These are phyloP conservation scores for Sporothrix curviconia DNA, from an alignment of 2,329 filamentous ascomycete genomes.

Conservation along the genomic window DNA sequence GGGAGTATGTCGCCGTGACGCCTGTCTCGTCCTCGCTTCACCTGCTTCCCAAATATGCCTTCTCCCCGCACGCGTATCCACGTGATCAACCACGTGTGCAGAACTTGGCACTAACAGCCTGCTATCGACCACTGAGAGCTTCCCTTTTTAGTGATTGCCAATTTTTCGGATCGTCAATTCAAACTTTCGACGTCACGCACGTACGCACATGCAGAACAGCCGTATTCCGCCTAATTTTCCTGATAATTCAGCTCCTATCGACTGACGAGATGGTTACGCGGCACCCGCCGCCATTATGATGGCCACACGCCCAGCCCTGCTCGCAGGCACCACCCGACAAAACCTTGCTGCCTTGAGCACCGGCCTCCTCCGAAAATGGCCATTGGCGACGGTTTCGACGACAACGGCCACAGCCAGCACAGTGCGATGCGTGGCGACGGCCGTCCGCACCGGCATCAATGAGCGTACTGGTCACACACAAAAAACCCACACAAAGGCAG, in stretches of 20 bases:
- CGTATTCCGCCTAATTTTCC: neutral
- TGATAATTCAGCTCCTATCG: neutral
- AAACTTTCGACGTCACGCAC: neutral
- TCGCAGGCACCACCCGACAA: conserved; percentile 16
- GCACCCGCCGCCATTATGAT: conserved; percentile 20
- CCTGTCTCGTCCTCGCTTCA: neutral
- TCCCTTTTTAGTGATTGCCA: neutral
- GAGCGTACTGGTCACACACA: too few species aligned
- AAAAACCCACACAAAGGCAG: too few species aligned
- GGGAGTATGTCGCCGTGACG: neutral
- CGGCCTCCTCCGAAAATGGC: neutral
- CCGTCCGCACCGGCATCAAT: neutral
- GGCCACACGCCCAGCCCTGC: conserved; percentile 20
- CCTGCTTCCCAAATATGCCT: neutral
- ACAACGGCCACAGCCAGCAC: neutral
- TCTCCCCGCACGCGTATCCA: conserved; percentile 10
- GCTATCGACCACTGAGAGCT: neutral
- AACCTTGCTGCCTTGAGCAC: neutral
- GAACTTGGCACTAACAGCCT: too few species aligned
- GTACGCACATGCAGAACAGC: neutral
- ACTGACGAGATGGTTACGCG: conserved; percentile 20
- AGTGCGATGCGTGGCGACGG: neutral
- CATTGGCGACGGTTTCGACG: neutral
- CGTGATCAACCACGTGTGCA: conserved; percentile 9
- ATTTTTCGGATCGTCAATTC: neutral